These are phyloP conservation scores for Amoebophrya sp. DNA, from an alignment of 169 alveolate species.

Conservation along the genomic window DNA sequence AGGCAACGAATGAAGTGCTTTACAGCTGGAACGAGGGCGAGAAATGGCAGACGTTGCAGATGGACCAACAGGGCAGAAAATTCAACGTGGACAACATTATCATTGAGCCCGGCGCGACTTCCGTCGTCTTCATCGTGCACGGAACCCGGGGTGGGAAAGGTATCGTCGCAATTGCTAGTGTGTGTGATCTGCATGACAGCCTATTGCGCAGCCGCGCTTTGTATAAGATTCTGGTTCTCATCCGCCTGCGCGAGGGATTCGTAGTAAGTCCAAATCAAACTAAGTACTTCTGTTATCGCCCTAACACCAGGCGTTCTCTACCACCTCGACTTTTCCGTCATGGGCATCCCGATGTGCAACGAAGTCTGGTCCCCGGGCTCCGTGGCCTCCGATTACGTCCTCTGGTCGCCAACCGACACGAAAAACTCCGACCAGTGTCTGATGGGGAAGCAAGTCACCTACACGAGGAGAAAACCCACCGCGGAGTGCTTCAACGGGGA, in stretches of 20 bases:
- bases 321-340: conserved; percentile 77
- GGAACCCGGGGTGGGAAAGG: conserved; percentile 79
- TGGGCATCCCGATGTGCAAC: conserved; percentile 82
- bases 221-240: no score
- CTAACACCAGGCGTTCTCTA: conserved; percentile 48
- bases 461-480: conserved; percentile 64
- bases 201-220: no score
- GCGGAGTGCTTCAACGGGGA: conserved; percentile 90
- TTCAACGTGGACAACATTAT: conserved; percentile 81
- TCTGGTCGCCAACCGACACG: conserved; percentile 84
- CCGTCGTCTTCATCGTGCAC: conserved; percentile 80
- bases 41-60: conserved; percentile 78
- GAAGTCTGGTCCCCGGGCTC: conserved; percentile 82
- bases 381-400: conserved; percentile 84
- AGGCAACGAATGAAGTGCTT: conserved; percentile 69
- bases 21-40: conserved; percentile 85
- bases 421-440: conserved; percentile 64
- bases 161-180: no score
- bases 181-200: no score
- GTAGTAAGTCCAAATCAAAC: no score
- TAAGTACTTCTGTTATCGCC: conserved; percentile 1
- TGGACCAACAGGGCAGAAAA: conserved; percentile 60
- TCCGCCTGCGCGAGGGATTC: no score
- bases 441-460: conserved; percentile 79
- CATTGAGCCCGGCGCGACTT: conserved; percentile 83